Conservation (phyloP, 2,329 filamentous ascomycete species). For the Arthrobotrys megalospora region DNA sequence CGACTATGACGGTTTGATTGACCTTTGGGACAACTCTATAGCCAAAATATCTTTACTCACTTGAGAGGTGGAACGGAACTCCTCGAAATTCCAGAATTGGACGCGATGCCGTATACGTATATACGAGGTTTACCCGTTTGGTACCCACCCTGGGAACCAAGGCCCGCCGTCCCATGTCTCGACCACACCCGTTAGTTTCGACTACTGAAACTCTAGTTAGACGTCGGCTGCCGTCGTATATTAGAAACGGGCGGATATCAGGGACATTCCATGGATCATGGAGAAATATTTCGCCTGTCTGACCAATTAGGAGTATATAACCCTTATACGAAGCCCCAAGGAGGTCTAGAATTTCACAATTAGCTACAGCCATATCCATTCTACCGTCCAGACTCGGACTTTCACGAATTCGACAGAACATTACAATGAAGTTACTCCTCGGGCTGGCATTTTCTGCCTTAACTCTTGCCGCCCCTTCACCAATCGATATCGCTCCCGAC, state of each 20-base stretch:
- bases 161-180: conserved; percentile 29
- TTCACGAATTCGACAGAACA: background rate
- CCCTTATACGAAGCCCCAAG: background rate
- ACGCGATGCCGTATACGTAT: conserved; percentile 2
- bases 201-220: conserved; percentile 33
- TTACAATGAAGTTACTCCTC: conserved; percentile 41
- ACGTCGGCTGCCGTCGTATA: background rate
- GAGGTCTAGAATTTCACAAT: background rate
- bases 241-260: conserved; percentile 43
- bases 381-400: background rate
- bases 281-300: conserved; percentile 52
- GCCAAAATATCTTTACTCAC: background rate
- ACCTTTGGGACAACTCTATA: background rate
- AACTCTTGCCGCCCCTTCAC: conserved; percentile 27
- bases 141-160: conserved; percentile 34
- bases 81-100: background rate
- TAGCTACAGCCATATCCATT: background rate
- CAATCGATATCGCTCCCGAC: conserved; percentile 19
- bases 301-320: conserved; percentile 19
- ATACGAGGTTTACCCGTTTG: conserved; percentile 32
- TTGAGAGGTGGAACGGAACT: background rate
- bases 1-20: background rate
- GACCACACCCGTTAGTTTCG: background rate
- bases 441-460: conserved; percentile 30
- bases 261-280: conserved; percentile 15